phyloP scores from a whole-genome alignment of 345 rosid species.

The Lepidium sativum region DNA sequence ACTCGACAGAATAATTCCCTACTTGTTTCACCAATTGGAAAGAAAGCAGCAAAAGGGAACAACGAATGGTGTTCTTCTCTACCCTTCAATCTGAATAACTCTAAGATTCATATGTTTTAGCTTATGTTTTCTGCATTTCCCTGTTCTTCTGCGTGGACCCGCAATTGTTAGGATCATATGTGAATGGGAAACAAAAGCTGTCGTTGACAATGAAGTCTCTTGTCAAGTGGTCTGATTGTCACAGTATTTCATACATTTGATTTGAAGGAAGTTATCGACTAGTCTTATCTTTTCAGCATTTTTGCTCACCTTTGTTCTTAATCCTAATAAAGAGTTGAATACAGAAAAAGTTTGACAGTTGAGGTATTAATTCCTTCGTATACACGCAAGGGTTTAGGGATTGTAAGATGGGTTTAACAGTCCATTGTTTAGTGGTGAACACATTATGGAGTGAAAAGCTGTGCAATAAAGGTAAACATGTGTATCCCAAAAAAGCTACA shows the following conservation, averaged over 20 bases:
- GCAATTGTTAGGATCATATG: slow-evolving; percentile 10
- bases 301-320: too few relatives aligned
- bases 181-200: slow-evolving; percentile 16
- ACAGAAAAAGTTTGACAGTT: too few relatives aligned
- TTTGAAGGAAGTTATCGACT: slow-evolving; percentile 7
- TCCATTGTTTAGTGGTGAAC: too few relatives aligned
- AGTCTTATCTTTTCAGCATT: too few relatives aligned
- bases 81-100: slow-evolving; percentile 6
- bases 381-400: too few relatives aligned
- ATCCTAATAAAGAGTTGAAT: too few relatives aligned
- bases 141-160: slow-evolving; percentile 3
- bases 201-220: slow-evolving; percentile 3
- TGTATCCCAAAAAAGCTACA: background rate
- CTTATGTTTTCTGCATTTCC: slow-evolving; percentile 9
- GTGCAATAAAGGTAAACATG: background rate
- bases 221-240: slow-evolving; percentile 12
- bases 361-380: too few relatives aligned
- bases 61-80: slow-evolving; percentile 6
- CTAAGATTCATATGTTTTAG: slow-evolving; percentile 15
- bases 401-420: too few relatives aligned
- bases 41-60: background rate
- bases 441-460: background rate
- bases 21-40: background rate
- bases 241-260: slow-evolving; percentile 1
- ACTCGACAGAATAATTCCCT: slow-evolving; percentile 44